Evolutionary conservation across 1,284 basidiomycete genomes (phyloP).

Genomic region (Caloboletus firmus): DNA sequence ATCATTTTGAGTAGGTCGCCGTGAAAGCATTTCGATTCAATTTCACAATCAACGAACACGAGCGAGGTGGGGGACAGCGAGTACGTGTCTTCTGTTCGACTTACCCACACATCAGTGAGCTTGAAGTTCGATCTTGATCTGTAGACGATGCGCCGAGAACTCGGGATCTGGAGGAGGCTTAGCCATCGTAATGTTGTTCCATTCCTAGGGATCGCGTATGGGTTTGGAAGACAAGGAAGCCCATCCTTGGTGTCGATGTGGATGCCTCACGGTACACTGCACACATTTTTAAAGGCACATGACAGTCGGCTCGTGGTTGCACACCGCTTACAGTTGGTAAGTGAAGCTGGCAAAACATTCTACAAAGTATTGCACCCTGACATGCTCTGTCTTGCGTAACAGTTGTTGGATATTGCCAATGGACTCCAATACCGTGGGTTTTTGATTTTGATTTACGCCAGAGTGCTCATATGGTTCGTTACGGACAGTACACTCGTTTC

Average conservation of each 20-base stretch:
- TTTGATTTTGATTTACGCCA: not conserved
- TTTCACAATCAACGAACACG: not conserved
- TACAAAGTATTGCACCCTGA: not conserved
- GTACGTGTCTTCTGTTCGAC: not conserved
- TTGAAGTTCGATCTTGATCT: not conserved
- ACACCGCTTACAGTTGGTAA: conserved; percentile 9
- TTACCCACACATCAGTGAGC: not conserved
- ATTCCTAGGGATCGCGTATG: conserved; percentile 13
- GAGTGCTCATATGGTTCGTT: not conserved
- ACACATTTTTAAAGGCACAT: not conserved
- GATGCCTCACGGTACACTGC: conserved; percentile 18
- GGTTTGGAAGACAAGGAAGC: conserved; percentile 14
- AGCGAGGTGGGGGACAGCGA: not conserved
- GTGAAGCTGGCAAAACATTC: not conserved
- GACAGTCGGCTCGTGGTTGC: not conserved
- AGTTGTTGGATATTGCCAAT: no score
- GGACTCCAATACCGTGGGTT: conserved; percentile 13
- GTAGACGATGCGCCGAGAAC: conserved; percentile 17
- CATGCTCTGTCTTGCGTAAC: not conserved
- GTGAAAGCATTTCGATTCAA: conserved; percentile 17
- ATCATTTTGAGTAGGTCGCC: conserved; percentile 8
- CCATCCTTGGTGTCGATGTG: conserved; percentile 18
- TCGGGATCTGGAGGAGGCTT: conserved; percentile 13
- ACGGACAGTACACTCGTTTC: conserved; percentile 11
- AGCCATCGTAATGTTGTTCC: conserved; percentile 14